Percentiles rank a stretch among this genome's conserved stretches.
phyloP scores from a whole-genome alignment of 192 early-diverging fungal species.

The Spinellus fusiger region DNA sequence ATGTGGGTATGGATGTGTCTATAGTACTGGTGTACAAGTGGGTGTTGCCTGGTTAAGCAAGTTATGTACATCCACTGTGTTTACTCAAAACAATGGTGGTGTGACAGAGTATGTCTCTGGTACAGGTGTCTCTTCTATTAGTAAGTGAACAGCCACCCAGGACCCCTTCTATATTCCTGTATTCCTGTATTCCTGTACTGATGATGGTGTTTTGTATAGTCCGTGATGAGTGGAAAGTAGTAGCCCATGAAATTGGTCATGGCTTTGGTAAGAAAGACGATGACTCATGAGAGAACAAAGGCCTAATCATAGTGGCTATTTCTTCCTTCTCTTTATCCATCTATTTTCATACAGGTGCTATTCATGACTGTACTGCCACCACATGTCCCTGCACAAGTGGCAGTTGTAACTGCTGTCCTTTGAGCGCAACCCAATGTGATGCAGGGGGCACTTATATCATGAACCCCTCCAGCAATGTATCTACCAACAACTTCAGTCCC shows the following conservation, averaged over 20 bases:
- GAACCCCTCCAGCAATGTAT: conserved; percentile 67
- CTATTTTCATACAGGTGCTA: conserved; percentile 53
- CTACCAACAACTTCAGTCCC: conserved; percentile 61
- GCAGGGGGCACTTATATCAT: conserved; percentile 62
- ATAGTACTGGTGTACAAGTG: conserved; percentile 68
- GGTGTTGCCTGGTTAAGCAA: conserved; percentile 85
- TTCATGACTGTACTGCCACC: conserved; percentile 75
- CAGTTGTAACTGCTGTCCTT: conserved; percentile 58
- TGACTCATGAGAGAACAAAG: not conserved
- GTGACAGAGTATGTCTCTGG: conserved; percentile 62
- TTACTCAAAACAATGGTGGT: conserved; percentile 39
- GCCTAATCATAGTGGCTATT: too few relatives aligned
- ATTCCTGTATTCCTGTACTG: not conserved
- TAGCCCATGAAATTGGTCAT: conserved; percentile 94
- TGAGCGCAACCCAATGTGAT: conserved; percentile 61
- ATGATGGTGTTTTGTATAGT: conserved; percentile 2
- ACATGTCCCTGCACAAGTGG: conserved; percentile 55
- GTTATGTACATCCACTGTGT: conserved; percentile 55
- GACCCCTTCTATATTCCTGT: not conserved
- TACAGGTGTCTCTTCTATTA: conserved; percentile 78
- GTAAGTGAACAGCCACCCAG: conserved; percentile 12
- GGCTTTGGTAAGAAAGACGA: conserved; percentile 44
- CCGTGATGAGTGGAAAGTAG: conserved; percentile 87
- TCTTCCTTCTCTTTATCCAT: not conserved
- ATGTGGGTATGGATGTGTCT: not conserved